Conservation (phyloP, 306 rosid genomes). For the Adenanthera pavonina region DNA sequence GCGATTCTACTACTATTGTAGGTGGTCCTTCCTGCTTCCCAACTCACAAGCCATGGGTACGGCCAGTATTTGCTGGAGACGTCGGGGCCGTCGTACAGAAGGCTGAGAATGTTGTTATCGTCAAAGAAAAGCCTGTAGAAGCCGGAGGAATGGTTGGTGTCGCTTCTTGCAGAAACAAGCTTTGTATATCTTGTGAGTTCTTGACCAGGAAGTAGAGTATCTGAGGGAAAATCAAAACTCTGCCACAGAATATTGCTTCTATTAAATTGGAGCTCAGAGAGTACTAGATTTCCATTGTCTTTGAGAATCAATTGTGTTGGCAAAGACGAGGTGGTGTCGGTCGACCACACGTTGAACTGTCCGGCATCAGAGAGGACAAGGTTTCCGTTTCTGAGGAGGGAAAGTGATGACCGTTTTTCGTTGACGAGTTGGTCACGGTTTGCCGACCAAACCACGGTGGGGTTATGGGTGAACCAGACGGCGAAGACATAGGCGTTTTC, state of each 20-base stretch:
- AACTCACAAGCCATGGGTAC: conserved; percentile 3
- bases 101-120: conserved; percentile 34
- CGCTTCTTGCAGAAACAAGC: conserved; percentile 48
- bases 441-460: conserved; percentile 51
- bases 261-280: not conserved
- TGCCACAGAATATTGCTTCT: conserved; percentile 42
- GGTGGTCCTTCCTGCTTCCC: not conserved
- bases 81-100: conserved; percentile 9
- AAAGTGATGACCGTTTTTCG: conserved; percentile 36
- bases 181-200: conserved; percentile 32
- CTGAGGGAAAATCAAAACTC: conserved; percentile 17
- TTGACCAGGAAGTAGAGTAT: conserved; percentile 54
- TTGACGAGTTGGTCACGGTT: conserved; percentile 49
- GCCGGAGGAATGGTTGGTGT: conserved; percentile 37
- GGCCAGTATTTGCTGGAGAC: conserved; percentile 41
- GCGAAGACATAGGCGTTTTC: conserved; percentile 9
- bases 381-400: conserved; percentile 34
- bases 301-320: conserved; percentile 20
- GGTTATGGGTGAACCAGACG: conserved; percentile 40
- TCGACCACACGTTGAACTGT: conserved; percentile 35
- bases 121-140: conserved; percentile 37
- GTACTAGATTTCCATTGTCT: conserved; percentile 52
- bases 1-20: conserved; percentile 32
- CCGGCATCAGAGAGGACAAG: conserved; percentile 39
- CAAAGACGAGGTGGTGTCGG: conserved; percentile 24